These are phyloP conservation scores for Sarocladium kiliense DNA, from an alignment of 2,329 filamentous ascomycete genomes.

Conservation along the genomic window DNA sequence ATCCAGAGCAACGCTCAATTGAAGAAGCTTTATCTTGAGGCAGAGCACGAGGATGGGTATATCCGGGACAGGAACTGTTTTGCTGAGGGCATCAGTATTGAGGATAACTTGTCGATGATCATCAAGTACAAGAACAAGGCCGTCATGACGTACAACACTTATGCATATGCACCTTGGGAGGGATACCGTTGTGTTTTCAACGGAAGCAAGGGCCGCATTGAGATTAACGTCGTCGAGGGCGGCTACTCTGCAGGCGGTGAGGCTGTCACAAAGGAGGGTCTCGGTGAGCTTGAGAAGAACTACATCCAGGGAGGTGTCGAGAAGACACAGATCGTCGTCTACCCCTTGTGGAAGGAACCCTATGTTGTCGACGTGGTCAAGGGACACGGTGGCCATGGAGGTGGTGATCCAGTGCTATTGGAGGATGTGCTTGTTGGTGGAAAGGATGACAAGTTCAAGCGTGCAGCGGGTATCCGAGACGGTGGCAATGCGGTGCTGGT, in stretches of 20 bases:
- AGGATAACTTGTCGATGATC: conserved; percentile 42
- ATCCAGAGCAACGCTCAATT: conserved; percentile 34
- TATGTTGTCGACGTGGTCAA: conserved; percentile 33
- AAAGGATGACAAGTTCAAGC: conserved; percentile 28
- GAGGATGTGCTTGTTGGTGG: conserved; percentile 36
- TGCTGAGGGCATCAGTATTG: conserved; percentile 43
- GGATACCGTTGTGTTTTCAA: conserved; percentile 36
- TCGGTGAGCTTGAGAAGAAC: conserved; percentile 14
- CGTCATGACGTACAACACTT: conserved; percentile 38
- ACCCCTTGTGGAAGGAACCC: conserved; percentile 37
- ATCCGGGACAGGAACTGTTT: conserved; percentile 43
- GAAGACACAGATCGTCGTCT: conserved; percentile 29
- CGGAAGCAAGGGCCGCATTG: conserved; percentile 38
- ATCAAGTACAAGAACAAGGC: conserved; percentile 37
- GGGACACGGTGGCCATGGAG: conserved; percentile 38
- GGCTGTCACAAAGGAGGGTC: conserved; percentile 21
- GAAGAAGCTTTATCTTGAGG: conserved; percentile 39
- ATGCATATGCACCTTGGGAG: conserved; percentile 42
- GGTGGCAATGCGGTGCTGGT: conserved; percentile 38
- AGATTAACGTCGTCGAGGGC: conserved; percentile 41
- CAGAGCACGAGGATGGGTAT: conserved; percentile 44
- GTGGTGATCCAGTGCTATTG: conserved; percentile 39
- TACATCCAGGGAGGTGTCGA: conserved; percentile 32
- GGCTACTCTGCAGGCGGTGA: conserved; percentile 40
- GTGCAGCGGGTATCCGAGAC: conserved; percentile 38